Evolutionary conservation across 2,329 filamentous ascomycete genomes (phyloP).

Genomic region (Diaporthe longicolla): DNA sequence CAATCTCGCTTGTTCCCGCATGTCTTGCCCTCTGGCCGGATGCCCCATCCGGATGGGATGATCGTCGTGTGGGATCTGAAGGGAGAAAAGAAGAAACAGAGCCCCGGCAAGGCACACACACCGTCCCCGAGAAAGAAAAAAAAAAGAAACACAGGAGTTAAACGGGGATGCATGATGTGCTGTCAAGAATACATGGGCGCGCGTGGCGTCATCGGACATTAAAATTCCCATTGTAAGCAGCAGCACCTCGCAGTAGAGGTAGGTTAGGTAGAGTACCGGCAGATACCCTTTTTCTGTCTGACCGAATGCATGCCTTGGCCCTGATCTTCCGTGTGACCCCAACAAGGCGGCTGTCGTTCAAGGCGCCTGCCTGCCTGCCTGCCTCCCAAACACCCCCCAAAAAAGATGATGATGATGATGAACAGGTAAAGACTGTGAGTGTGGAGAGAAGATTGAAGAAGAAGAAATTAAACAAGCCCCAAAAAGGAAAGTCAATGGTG

Average conservation of each 20-base stretch:
- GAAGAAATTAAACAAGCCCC: background rate
- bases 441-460: constrained; percentile 11
- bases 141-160: constrained; percentile 13
- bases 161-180: constrained; percentile 31
- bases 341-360: background rate
- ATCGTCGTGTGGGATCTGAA: constrained; percentile 12
- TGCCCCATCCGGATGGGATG: constrained; percentile 9
- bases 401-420: background rate
- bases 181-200: constrained; percentile 26
- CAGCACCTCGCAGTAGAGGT: too few species aligned
- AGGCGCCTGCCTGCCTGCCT: background rate
- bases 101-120: too few species aligned
- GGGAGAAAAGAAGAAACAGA: background rate
- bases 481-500: constrained; percentile 1
- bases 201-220: constrained; percentile 28
- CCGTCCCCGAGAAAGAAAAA: too few species aligned
- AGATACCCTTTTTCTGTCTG: background rate
- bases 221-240: constrained; percentile 5
- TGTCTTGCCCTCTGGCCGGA: constrained; percentile 33
- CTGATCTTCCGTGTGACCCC: constrained; percentile 20
- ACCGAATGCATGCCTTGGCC: background rate
- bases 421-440: background rate
- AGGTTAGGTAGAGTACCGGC: constrained; percentile 2
- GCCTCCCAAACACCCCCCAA: background rate
- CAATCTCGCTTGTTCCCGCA: constrained; percentile 35